Conservation (phyloP, 1,139 yeast genomes). For the Scheffersomyces titani region DNA sequence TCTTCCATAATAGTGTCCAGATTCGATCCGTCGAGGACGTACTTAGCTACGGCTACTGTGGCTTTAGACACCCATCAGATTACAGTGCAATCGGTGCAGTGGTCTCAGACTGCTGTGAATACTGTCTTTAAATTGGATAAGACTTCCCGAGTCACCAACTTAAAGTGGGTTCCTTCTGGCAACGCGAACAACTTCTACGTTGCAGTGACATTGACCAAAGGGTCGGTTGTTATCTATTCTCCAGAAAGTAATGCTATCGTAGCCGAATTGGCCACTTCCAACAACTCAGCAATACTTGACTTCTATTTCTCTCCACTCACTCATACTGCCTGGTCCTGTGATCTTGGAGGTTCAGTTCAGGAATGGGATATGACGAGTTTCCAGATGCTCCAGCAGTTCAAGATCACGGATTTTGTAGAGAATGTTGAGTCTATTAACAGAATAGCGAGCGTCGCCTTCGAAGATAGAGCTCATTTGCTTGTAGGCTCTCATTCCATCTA, state of each 20-base stretch:
- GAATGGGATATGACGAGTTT: conserved; percentile 63
- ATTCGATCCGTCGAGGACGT: conserved; percentile 59
- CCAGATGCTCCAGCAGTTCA: conserved; percentile 41
- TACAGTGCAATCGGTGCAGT: conserved; percentile 56
- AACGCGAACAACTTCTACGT: conserved; percentile 45
- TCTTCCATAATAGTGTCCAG: conserved; percentile 29
- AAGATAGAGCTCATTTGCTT: conserved; percentile 48
- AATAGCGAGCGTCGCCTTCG: conserved; percentile 34
- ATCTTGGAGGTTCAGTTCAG: conserved; percentile 58
- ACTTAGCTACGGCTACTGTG: conserved; percentile 66
- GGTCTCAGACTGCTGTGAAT: conserved; percentile 38
- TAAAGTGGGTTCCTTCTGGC: conserved; percentile 53
- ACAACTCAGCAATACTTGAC: conserved; percentile 54
- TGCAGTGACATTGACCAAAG: conserved; percentile 68
- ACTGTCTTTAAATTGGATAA: conserved; percentile 56
- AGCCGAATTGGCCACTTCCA: conserved; percentile 51
- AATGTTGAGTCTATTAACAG: conserved; percentile 34
- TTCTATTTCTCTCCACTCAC: conserved; percentile 47
- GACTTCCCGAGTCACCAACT: conserved; percentile 49
- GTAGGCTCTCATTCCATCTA: conserved; percentile 66
- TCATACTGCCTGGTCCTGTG: conserved; percentile 61
- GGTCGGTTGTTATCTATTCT: conserved; percentile 64
- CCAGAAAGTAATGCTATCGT: conserved; percentile 64
- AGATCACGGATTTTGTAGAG: conserved; percentile 39
- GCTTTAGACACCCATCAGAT: conserved; percentile 77